Evolutionary conservation across 106 monocot species (phyloP), one percentile per base, ranked within the genome.

Genomic region (Phalaenopsis equestris): DNA sequence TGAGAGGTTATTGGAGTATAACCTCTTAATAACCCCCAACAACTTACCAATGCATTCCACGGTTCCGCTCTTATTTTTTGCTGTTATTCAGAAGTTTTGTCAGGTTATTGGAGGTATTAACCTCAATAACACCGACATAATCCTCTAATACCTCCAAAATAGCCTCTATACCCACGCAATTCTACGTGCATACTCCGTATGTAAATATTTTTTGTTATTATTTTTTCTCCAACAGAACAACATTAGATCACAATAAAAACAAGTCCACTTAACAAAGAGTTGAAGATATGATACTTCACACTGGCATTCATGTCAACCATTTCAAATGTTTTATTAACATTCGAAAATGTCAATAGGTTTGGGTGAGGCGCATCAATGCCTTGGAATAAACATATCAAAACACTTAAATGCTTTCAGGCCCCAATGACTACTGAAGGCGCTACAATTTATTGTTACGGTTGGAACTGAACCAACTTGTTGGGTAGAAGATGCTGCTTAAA

Each of bases 391-490:
- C 14, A 38, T 14, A 70, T 30, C 23, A 41, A 70, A 23, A 70
- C 39, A 70, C 12, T 67, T 52, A 70, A 70, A 23, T 38, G 70
- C 10, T 14, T 14, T 38, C n/a, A 70, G 12, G 70, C 10, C 37
- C 70, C 38, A 38, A 70, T 39, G 15, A 39, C 7, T 39, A 70
- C 4, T 14, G 10, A 7, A 11, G 70, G 70, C 15, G 70, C 70
- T 39, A 70, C 70, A 64, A 70, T 70, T 70, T 30, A 70, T 70
- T 70, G 70, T 23, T 70, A 23, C 12, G 38, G 70, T 70, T 70
- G 70, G 70, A 30, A 70, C 37, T 70, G 38, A 39, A 64, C 21
- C 64, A 64, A 64, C 64, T 64, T 4, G 52, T n/a, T 70, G 38
- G 70, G 70, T 70, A 70, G 70, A 70, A 70, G 70, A 38, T 41